phyloP scores from a whole-genome alignment of 1,284 basidiomycete genomes.

The Sporisorium scitamineum region DNA sequence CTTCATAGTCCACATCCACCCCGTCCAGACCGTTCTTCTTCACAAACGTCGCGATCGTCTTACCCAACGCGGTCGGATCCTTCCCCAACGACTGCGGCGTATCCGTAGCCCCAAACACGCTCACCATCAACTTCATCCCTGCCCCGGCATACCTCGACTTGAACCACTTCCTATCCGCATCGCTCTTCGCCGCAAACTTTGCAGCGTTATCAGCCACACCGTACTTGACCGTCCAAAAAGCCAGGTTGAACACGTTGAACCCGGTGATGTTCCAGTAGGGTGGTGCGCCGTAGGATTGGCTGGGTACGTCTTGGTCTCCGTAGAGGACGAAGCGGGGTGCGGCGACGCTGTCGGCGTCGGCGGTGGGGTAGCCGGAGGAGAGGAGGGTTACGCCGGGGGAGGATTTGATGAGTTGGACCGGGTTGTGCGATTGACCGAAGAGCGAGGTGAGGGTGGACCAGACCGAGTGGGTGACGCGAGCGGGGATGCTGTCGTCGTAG shows the following conservation, averaged over 20 bases:
- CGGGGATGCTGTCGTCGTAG: constrained; percentile 51
- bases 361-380: constrained; percentile 44
- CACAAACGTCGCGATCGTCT: constrained; percentile 68
- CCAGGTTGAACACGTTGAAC: constrained; percentile 71
- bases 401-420: constrained; percentile 31
- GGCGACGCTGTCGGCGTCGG: constrained; percentile 37
- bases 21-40: constrained; percentile 74
- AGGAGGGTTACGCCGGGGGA: constrained; percentile 36
- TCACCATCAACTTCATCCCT: constrained; percentile 70
- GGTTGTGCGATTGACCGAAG: constrained; percentile 27
- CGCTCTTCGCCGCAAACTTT: constrained; percentile 49
- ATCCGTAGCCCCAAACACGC: constrained; percentile 72
- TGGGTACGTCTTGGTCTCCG: constrained; percentile 41
- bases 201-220: constrained; percentile 68
- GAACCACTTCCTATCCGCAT: constrained; percentile 53
- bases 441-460: constrained; percentile 35
- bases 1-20: constrained; percentile 76
- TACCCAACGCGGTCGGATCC: constrained; percentile 34
- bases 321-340: constrained; percentile 48
- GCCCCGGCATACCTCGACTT: constrained; percentile 70
- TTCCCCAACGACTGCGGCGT: constrained; percentile 71
- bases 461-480: constrained; percentile 29
- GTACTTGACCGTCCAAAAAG: constrained; percentile 71
- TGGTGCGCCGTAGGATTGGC: constrained; percentile 45
- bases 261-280: constrained; percentile 49